A percentile compares a stretch with the other conserved stretches of the same genome.
Conservation (phyloP, 116 monocot species). For the Zostera marina region DNA sequence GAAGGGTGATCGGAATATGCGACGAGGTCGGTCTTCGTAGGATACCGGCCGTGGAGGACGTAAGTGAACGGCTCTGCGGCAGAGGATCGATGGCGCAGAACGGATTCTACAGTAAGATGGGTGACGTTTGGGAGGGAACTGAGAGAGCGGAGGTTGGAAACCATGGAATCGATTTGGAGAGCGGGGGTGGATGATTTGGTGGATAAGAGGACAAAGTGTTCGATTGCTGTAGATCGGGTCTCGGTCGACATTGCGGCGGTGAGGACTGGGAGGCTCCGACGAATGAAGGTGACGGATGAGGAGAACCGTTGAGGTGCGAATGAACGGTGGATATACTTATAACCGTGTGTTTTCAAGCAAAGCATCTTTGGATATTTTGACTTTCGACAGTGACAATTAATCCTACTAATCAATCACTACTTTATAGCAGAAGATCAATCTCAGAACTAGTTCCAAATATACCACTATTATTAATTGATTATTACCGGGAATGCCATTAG, state of each 20-base stretch:
- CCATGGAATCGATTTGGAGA: slow-evolving; percentile 45
- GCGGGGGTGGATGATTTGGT: slow-evolving; percentile 32
- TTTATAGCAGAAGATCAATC: too few species aligned
- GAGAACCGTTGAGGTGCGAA: slow-evolving; percentile 8
- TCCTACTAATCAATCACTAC: too few species aligned
- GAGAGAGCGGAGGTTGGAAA: slow-evolving; percentile 52
- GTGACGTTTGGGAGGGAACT: slow-evolving; percentile 32
- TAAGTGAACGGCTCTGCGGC: slow-evolving; percentile 45
- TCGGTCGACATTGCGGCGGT: slow-evolving; percentile 7
- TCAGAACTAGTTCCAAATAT: too few species aligned
- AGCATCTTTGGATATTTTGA: too few species aligned
- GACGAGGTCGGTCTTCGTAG: slow-evolving; percentile 44
- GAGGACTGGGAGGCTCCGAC: slow-evolving; percentile 4
- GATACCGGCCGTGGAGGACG: slow-evolving; percentile 72
- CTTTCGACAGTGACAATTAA: too few species aligned
- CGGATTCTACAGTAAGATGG: slow-evolving; percentile 43
- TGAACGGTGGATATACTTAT: slow-evolving; percentile 5
- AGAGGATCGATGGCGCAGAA: slow-evolving; percentile 51
- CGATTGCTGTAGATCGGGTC: slow-evolving; percentile 19
- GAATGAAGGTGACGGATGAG: slow-evolving; percentile 7
- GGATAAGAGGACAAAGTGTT: slow-evolving; percentile 90
- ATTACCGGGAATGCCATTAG: too few species aligned
- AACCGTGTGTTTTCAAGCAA: slow-evolving; percentile 22
- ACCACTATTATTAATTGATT: too few species aligned
- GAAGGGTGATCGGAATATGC: slow-evolving; percentile 44